These are phyloP conservation scores for Neospora caninum DNA, from an alignment of 169 alveolate species.

Conservation along the genomic window DNA sequence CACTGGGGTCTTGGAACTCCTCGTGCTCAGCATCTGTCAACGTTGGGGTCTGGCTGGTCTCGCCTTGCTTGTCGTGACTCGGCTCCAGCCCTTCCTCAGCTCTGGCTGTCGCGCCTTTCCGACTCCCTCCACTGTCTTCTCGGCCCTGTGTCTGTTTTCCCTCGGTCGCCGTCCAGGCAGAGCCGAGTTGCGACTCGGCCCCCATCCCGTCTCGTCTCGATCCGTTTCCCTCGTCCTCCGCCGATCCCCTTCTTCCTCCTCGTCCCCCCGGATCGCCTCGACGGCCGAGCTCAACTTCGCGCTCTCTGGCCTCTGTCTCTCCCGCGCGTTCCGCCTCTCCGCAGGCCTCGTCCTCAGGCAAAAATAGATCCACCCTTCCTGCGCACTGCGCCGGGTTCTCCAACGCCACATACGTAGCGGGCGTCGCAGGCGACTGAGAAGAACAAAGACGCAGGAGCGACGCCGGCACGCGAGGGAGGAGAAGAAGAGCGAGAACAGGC, in stretches of 20 bases:
- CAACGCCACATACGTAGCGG: background rate
- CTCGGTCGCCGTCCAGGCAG: too few species aligned
- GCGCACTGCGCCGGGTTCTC: constrained; percentile 39
- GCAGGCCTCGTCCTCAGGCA: background rate
- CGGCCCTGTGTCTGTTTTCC: too few species aligned
- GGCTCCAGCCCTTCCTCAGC: too few species aligned
- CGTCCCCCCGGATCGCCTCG: too few species aligned
- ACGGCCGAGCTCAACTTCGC: too few species aligned
- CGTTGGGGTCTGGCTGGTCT: background rate
- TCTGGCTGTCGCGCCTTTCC: too few species aligned
- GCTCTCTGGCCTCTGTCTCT: background rate
- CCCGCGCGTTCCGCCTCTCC: background rate
- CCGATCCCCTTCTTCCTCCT: too few species aligned
- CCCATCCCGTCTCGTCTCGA: too few species aligned
- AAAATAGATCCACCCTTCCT: background rate
- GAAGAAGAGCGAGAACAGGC: constrained; percentile 19
- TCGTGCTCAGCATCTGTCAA: background rate
- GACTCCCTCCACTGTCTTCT: too few species aligned
- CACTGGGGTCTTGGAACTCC: background rate
- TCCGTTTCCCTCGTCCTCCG: too few species aligned
- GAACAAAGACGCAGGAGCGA: background rate
- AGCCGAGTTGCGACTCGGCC: too few species aligned
- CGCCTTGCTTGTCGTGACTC: background rate
- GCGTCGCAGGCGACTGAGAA: constrained; percentile 12
- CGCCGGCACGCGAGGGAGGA: constrained; percentile 19